Percentiles rank a stretch among this genome's conserved stretches.
phyloP scores from a whole-genome alignment of 2,329 filamentous ascomycete genomes.

The Fusarium stilboides region DNA sequence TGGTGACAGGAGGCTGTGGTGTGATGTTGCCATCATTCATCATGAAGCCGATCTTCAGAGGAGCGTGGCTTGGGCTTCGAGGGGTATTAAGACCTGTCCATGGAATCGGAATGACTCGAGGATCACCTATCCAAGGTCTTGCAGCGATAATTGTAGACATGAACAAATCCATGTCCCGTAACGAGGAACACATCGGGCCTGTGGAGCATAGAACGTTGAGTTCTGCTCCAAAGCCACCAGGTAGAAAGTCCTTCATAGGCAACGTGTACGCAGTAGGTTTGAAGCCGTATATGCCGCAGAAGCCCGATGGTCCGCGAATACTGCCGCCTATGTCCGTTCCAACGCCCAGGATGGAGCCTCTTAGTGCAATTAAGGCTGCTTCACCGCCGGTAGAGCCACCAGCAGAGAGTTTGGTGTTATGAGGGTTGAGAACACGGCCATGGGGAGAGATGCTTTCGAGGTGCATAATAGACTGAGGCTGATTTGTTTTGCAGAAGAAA shows the following conservation, averaged over 20 bases:
- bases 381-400: slow-evolving; percentile 76
- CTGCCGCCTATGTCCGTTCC: slow-evolving; percentile 59
- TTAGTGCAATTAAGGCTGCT: slow-evolving; percentile 56
- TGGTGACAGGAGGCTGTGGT: slow-evolving; percentile 57
- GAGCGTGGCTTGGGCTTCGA: background rate
- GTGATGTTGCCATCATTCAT: slow-evolving; percentile 55
- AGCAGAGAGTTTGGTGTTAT: slow-evolving; percentile 70
- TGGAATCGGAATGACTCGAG: slow-evolving; percentile 50
- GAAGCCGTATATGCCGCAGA: slow-evolving; percentile 51
- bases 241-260: slow-evolving; percentile 48
- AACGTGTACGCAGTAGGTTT: slow-evolving; percentile 46
- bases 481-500: slow-evolving; percentile 67
- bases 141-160: slow-evolving; percentile 46
- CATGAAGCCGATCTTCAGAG: slow-evolving; percentile 60
- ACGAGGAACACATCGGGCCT: slow-evolving; percentile 53
- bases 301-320: slow-evolving; percentile 50
- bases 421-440: slow-evolving; percentile 73
- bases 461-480: slow-evolving; percentile 69
- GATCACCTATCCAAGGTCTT: slow-evolving; percentile 52
- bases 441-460: slow-evolving; percentile 73
- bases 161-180: slow-evolving; percentile 56
- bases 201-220: slow-evolving; percentile 55
- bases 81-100: slow-evolving; percentile 44
- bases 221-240: slow-evolving; percentile 48
- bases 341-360: slow-evolving; percentile 57